Evolutionary conservation across 352 stramenopile genomes (phyloP).

Genomic region (Globisporangium apiculatum): DNA sequence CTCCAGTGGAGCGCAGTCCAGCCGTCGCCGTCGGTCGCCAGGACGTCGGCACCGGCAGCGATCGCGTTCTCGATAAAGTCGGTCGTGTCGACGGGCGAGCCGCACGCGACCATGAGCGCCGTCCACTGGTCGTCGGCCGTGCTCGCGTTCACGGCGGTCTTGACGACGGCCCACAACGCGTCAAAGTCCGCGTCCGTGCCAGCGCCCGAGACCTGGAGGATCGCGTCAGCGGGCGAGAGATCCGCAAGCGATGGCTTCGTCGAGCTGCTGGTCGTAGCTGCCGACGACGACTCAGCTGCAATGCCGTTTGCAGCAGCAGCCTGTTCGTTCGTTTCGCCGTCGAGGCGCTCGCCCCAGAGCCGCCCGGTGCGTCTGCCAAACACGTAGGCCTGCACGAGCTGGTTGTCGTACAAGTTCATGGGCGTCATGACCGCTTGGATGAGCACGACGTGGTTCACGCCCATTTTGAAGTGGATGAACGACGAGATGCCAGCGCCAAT

Average conservation of each 20-base stretch:
- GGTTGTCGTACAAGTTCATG: conserved; percentile 80
- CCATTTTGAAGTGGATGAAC: conserved; percentile 82
- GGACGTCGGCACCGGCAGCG: conserved; percentile 41
- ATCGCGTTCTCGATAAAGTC: conserved; percentile 69
- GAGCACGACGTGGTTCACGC: conserved; percentile 83
- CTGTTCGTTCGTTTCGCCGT: conserved; percentile 64
- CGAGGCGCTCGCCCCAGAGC: conserved; percentile 76
- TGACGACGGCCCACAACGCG: conserved; percentile 46
- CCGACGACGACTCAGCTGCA: conserved; percentile 3
- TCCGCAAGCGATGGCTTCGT: conserved; percentile 9
- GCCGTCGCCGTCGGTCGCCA: conserved; percentile 60
- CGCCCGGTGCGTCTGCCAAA: conserved; percentile 51
- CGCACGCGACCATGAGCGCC: conserved; percentile 78
- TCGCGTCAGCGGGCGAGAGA: conserved; percentile 43
- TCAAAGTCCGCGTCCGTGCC: conserved; percentile 73
- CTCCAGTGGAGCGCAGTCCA: conserved; percentile 84
- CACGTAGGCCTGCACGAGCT: conserved; percentile 69
- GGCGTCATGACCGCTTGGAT: conserved; percentile 84
- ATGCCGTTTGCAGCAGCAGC: conserved; percentile 24
- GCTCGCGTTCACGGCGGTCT: conserved; percentile 55
- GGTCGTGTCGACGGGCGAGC: conserved; percentile 72
- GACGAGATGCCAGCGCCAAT: conserved; percentile 72
- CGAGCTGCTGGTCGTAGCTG: conserved; percentile 15
- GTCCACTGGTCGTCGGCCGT: conserved; percentile 74
- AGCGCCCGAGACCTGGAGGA: conserved; percentile 48